These are phyloP conservation scores for Shiraia bambusicola DNA, from an alignment of 2,329 filamentous ascomycete genomes.

Conservation along the genomic window DNA sequence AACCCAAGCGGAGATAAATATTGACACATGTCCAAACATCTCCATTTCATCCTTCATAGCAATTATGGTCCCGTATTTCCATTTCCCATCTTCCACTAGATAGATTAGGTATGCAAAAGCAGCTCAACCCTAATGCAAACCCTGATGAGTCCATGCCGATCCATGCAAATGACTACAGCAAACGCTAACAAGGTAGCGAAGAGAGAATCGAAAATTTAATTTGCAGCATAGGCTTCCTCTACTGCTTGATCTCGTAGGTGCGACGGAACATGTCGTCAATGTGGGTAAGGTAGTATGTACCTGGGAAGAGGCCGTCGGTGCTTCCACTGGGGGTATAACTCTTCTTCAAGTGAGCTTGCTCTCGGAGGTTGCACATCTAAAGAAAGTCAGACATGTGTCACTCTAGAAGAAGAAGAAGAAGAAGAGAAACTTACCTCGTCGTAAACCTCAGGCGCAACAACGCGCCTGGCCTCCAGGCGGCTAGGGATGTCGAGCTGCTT, in stretches of 20 bases:
- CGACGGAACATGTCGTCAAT: conserved; percentile 56
- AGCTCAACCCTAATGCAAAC: conserved; percentile 23
- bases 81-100: neutral
- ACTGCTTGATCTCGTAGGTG: conserved; percentile 53
- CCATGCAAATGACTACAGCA: conserved; percentile 36
- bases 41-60: conserved; percentile 18
- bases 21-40: conserved; percentile 12
- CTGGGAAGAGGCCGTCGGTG: conserved; percentile 48
- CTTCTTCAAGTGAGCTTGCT: conserved; percentile 54
- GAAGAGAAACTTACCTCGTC: conserved; percentile 44
- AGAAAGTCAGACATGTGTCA: conserved; percentile 25
- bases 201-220: conserved; percentile 24
- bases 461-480: conserved; percentile 48
- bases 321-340: conserved; percentile 50
- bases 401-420: conserved; percentile 12
- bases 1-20: conserved; percentile 9
- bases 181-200: conserved; percentile 40
- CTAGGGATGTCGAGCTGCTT: conserved; percentile 52
- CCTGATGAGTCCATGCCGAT: conserved; percentile 31
- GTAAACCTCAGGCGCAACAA: conserved; percentile 52
- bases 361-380: conserved; percentile 55
- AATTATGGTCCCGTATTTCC: conserved; percentile 8
- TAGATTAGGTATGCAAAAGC: conserved; percentile 11
- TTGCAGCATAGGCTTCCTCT: conserved; percentile 21
- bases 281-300: conserved; percentile 54